These are phyloP conservation scores for Oryza longistaminata DNA, from an alignment of 176 grass and related monocot species.

Conservation along the genomic window DNA sequence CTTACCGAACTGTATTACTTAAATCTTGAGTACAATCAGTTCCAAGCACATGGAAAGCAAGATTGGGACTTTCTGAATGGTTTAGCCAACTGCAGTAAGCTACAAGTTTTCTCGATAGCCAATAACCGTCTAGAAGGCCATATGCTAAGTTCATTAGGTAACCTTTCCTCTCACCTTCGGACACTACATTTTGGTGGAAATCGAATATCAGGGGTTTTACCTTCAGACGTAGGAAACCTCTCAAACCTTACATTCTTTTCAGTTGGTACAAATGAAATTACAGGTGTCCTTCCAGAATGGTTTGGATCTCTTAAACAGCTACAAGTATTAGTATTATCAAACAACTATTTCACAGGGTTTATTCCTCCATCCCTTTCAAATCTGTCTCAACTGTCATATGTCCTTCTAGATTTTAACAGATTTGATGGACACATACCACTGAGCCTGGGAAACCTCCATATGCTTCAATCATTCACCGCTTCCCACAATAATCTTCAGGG, in stretches of 20 bases:
- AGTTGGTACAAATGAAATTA: neutral
- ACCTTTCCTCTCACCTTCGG: too few species aligned
- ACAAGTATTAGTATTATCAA: neutral
- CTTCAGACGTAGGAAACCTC: constrained; percentile 15
- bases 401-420: neutral
- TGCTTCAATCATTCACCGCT: neutral
- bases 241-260: neutral
- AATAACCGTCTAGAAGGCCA: constrained; percentile 1
- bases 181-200: neutral
- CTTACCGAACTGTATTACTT: neutral
- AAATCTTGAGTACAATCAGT: neutral
- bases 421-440: constrained; percentile 8
- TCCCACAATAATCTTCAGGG: constrained; percentile 26
- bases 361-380: neutral
- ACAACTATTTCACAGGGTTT: neutral
- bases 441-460: neutral
- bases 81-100: constrained; percentile 22
- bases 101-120: neutral
- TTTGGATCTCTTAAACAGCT: neutral
- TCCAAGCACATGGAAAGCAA: neutral
- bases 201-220: neutral
- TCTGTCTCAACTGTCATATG: neutral
- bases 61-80: constrained; percentile 37
- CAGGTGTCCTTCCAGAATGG: constrained; percentile 14
- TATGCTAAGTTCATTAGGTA: constrained; percentile 4